Evolutionary conservation across 1,139 yeast species (phyloP).

Genomic region (Cylindricascospora bacillispora): DNA sequence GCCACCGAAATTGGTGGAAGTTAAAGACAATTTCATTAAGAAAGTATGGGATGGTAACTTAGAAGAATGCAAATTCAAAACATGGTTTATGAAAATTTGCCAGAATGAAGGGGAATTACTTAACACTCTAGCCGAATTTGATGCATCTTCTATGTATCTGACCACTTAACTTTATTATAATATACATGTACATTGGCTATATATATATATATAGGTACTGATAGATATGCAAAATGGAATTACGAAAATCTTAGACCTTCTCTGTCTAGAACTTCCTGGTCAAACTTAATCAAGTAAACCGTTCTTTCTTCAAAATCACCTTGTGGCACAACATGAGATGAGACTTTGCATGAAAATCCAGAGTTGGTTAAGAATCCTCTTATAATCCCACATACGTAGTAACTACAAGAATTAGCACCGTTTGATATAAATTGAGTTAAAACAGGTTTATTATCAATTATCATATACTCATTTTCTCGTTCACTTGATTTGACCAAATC

Average conservation of each 20-base stretch:
- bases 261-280: slow-evolving; percentile 43
- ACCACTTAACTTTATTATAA: too few species aligned
- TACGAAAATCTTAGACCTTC: slow-evolving; percentile 28
- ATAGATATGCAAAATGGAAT: background rate
- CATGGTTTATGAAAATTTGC: slow-evolving; percentile 25
- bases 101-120: slow-evolving; percentile 11
- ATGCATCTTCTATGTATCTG: slow-evolving; percentile 7
- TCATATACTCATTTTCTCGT: slow-evolving; percentile 68
- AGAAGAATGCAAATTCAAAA: slow-evolving; percentile 24
- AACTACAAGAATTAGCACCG: slow-evolving; percentile 17
- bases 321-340: slow-evolving; percentile 74
- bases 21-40: slow-evolving; percentile 37
- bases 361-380: slow-evolving; percentile 81
- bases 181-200: background rate
- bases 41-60: slow-evolving; percentile 72
- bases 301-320: slow-evolving; percentile 58
- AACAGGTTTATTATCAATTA: slow-evolving; percentile 71
- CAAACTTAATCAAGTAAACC: slow-evolving; percentile 72
- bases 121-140: slow-evolving; percentile 10
- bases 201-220: background rate
- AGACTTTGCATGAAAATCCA: slow-evolving; percentile 66
- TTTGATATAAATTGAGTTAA: slow-evolving; percentile 63
- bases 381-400: slow-evolving; percentile 66
- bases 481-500: slow-evolving; percentile 83
- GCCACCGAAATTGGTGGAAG: slow-evolving; percentile 30